Evolutionary conservation across 129 eudicot species (phyloP), one percentile per base, ranked within the genome.

Genomic region (Mikania micrantha): DNA sequence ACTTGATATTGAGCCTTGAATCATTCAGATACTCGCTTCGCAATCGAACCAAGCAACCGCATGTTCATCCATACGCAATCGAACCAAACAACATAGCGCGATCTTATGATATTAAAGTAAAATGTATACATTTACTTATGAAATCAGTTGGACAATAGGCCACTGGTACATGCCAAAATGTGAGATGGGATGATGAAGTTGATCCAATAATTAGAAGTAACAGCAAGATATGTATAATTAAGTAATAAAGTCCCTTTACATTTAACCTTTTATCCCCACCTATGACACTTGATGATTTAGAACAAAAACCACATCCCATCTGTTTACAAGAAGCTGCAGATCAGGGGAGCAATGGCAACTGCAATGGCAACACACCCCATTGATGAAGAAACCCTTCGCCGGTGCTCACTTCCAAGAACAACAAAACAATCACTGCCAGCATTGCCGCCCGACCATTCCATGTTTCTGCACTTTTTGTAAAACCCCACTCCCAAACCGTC

Each of bases 391-490:
- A 84, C 27, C 98, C 98, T 81, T 93, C 83, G 15, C 98, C 98
- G 5, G 98, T 93, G 62, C 92, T 86, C 31, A 93, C 98, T 61
- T 93, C 98, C 13, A 88, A 81, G 44, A 88, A 90, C 49, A 93
- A 79, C 59, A 92, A 83, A 50, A 88, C 81, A 56, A 93, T 80
- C 62, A 93, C 96, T 0, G 98, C 98, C 70, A 93, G 57, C 98
- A 88, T 93, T 28, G 98, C 98, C 6, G 91, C 92, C 47, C 98
- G 76, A 11, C 98, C 98, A 5, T 93, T 93, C 98, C 96, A 93
- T 56, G 98, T 93, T 70, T 93, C 98, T 29, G 98, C 98, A 69
- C 98, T 93, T 69, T 86, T 93, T 4, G 98, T 93, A 90, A 96
- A 93, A 36, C 98, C 98, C 98, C 98, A 93, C 63, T 93, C 95